A percentile compares a stretch with the other conserved stretches of the same genome.
Conservation (phyloP, 176 grass and related monocot species). For the Lolium multiflorum region DNA sequence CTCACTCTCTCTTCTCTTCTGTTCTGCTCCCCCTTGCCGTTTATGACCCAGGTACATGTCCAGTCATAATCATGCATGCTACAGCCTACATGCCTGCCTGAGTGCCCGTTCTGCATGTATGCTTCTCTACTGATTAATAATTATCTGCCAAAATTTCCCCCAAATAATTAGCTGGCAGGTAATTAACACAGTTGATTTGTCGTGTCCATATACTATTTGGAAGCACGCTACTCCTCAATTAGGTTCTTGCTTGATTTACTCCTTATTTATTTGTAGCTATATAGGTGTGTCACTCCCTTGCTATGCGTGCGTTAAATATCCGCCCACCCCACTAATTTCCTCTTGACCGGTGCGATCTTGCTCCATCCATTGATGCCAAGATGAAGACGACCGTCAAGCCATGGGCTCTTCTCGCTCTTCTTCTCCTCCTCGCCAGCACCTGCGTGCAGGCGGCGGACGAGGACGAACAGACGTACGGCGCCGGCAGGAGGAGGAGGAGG, state of each 20-base stretch:
- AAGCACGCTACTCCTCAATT: background rate
- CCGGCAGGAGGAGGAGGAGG: background rate
- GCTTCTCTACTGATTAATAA: background rate
- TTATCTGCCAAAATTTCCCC: background rate
- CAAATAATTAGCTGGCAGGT: background rate
- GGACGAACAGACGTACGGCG: background rate
- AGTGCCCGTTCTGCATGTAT: background rate
- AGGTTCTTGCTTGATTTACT: background rate
- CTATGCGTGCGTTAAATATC: conserved; percentile 45
- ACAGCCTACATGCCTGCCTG: no score
- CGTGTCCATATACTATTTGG: background rate
- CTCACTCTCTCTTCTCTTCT: background rate
- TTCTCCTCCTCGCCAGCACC: background rate
- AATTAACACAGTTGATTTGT: background rate
- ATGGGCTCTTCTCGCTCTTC: background rate
- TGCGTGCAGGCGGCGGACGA: background rate
- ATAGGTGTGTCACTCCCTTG: conserved; percentile 58
- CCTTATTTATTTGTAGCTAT: conserved; percentile 12
- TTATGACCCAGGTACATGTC: background rate
- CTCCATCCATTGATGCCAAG: background rate
- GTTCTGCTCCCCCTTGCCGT: background rate
- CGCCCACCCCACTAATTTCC: background rate
- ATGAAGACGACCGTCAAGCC: background rate
- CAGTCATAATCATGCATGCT: background rate
- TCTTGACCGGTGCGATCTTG: background rate